Base-by-base conservation (phyloP, 352 stramenopile genomes). In the Thalassiosira ordinaria region DNA sequence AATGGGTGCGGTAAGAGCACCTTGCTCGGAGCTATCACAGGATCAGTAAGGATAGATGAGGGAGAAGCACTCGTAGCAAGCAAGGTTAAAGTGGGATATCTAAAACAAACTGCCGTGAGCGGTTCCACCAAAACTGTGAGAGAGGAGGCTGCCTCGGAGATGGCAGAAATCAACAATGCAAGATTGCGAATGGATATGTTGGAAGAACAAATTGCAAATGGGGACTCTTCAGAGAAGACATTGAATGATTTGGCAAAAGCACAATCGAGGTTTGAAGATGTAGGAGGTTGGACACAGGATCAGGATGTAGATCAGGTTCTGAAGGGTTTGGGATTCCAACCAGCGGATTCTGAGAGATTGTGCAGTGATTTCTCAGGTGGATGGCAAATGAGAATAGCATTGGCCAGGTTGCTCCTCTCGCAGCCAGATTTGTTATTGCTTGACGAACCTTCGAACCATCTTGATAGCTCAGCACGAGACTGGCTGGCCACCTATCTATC, bases 381-480 rank as follows among this genome's bases (percentile, higher is more conserved):
- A 74, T 99, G 97, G 97, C 96, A 98, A 70, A 97, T 97, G 94
- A 83, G 94, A 63, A 97, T 99, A 7, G 95, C 96, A 53, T 91
- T 99, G 27, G 98, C 96, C 26, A 93, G 96, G 53, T 76, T 99
- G 62, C 83, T 99, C 51, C 85, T 99, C 1, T 97, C 97, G 74
- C 96, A 98, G 76, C 97, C 97, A 5, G 96, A 98, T 61, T 94
- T 99, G 72, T 87, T 99, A 60, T 79, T 99, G 51, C 82, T 99
- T 26, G 97, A 99, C 77, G 97, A 99, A 78, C 97, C 97, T 16
- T 98, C 95, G 13, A 99, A 99, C 91, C 97, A 99, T 85, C 93
- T 99, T 74, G 97, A 99, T 86, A 96, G 96, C 71, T 85, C 88
- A n/a, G 96, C 97, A n/a, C 91, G 98, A 68, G 85, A 94, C 44